Evolutionary conservation across 2,329 filamentous ascomycete genomes (phyloP), one percentile per base, ranked within the genome.

Genomic region (Pseudogymnoascus sp.): DNA sequence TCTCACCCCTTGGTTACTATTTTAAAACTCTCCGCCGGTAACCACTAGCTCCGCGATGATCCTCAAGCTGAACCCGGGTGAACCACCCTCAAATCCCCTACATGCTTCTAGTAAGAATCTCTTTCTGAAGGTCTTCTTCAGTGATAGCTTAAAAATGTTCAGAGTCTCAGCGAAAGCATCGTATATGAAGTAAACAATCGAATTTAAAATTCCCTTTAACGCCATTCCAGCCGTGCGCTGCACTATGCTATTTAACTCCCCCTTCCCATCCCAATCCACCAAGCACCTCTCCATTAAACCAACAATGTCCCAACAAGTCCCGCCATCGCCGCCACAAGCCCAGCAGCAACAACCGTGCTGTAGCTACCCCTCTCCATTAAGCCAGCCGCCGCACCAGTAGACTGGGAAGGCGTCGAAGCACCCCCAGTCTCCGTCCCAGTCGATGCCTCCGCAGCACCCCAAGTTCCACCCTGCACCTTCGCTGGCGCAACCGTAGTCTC

Each of bases 401-500:
- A 26, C 44, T 4, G 6, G 1, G 24, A 3, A 2, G 44, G 24
- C 6, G 44, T 50, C 6, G 44, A 14, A 11, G 42, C 13, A 26
- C 6, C 7, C 4, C 42, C 44, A 2, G 21, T 50, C 14, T 16
- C 44, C 1, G 44, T 50, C 0, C 24, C 24, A 6, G 11, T 24
- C 10, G 19, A 5, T 7, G 6, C 60, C 13, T n/a, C 16, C 3
- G 65, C 63, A 8, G 64, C 56, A 2, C 62, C 65, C 16, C 68
- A 14, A n/a, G 65, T 61, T 47, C 68, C 68, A 33, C 68, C 68
- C 60, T 68, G 64, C 47, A 70, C 64, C 13, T 37, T 37, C 1
- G 42, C 13, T 4, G 60, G 60, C 33, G 38, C 26, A 19, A 31
- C 37, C 7, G 26, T 35, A 13, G n/a, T 42, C 14, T 24, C n/a